phyloP scores from a whole-genome alignment of 2,329 filamentous ascomycete species.

The Talaromyces atroroseus region DNA sequence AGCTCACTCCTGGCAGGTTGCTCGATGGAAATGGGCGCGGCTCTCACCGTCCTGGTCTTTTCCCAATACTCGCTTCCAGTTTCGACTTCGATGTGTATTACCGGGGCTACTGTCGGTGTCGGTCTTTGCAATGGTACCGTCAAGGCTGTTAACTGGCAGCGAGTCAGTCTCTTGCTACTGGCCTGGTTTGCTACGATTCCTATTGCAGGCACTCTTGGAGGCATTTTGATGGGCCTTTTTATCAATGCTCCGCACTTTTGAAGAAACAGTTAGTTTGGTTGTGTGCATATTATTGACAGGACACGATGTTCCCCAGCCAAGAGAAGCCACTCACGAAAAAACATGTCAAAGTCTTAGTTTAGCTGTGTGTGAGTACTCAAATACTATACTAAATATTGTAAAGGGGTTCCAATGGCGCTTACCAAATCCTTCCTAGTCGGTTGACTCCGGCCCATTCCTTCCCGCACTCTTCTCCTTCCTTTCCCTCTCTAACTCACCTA shows the following conservation, averaged over 20 bases:
- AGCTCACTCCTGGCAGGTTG: constrained; percentile 33
- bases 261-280: no score
- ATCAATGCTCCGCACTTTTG: constrained; percentile 12
- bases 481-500: no score
- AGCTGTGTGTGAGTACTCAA: no score
- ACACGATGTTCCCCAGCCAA: no score
- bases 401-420: no score
- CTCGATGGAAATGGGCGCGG: constrained; percentile 76
- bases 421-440: no score
- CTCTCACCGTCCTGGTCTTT: constrained; percentile 70
- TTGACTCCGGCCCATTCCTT: no score
- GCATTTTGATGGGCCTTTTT: constrained; percentile 12
- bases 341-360: no score
- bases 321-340: no score
- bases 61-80: constrained; percentile 70
- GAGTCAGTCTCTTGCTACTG: constrained; percentile 61
- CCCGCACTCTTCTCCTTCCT: no score
- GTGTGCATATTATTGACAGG: no score
- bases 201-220: constrained; percentile 44
- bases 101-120: constrained; percentile 71
- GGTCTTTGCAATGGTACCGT: constrained; percentile 68
- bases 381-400: no score
- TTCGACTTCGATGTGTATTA: constrained; percentile 75
- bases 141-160: constrained; percentile 71
- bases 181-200: constrained; percentile 65